Evolutionary conservation across 164 flowering plant genomes (phyloP), one percentile per base, ranked within the genome.

Genomic region (Piper betle): DNA sequence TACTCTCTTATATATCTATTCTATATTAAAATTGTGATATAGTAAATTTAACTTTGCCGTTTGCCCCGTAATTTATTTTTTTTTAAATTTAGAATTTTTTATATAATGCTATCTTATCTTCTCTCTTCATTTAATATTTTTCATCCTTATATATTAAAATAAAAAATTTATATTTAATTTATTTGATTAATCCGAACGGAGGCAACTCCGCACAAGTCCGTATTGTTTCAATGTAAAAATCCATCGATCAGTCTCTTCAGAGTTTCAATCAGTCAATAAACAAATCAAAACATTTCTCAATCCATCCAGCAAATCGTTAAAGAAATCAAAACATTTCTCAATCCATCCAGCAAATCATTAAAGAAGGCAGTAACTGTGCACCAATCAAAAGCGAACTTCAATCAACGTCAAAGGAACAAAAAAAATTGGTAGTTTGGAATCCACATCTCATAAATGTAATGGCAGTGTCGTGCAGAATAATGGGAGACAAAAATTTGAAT

Each of bases 211-310:
- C 97, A 89, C 41, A 93, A 63, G 17, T 72, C 78, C 0, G 72
- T 66, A 64, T 92, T 92, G 82, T 87, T 87, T 52, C 64, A 79
- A 61, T 75, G 89, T 59, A 70, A 83, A 62, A 93, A 89, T 48
- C 87, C 87, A 46, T 66, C 74, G 8, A 71, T 73, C 64, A 89
- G 74, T 69, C 88, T 82, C 85, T 81, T 82, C 70, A 92, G 50
- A 43, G 50, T 15, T 43, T 43, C 50, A 43, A 8, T 15, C 50
- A 43, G 4, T 8, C 1, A 43, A 8, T n/a, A n/a, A n/a, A n/a
- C 50, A 43, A 43, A 15, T 8, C 50, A 43, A 43, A 43, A 43
- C 8, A 10, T 43, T 43, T 10, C 50, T 43, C 50, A 43, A 15
- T 43, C 50, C 50, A 43, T 15, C 50, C 50, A 43, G 12, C 50